Conservation (phyloP, 352 stramenopile genomes). For the Pilasporangium apinafurcum region DNA sequence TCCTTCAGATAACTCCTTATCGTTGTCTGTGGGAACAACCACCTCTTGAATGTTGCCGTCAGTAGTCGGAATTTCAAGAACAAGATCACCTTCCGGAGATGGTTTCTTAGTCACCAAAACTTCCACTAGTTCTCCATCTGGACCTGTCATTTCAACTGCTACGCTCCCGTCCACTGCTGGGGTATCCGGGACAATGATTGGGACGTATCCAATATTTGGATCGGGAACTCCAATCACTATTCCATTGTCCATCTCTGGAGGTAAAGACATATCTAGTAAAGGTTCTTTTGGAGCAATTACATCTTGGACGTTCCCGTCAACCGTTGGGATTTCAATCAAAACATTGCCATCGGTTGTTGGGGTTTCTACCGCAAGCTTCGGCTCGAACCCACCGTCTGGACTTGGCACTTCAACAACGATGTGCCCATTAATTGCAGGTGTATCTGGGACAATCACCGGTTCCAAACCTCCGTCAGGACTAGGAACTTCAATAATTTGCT, state of each 20-base stretch:
- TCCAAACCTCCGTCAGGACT: background rate
- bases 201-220: background rate
- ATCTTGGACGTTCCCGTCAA: background rate
- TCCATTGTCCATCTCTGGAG: background rate
- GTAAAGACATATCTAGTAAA: background rate
- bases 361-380: background rate
- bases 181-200: background rate
- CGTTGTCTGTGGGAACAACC: background rate
- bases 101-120: background rate
- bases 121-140: background rate
- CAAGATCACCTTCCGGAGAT: background rate
- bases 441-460: background rate
- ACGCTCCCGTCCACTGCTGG: background rate
- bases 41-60: background rate
- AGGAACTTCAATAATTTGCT: too few relatives aligned
- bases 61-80: constrained; percentile 1
- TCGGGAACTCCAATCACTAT: background rate
- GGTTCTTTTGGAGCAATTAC: too few relatives aligned
- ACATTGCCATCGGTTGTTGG: background rate
- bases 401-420: background rate
- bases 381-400: background rate
- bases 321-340: background rate
- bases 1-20: constrained; percentile 7
- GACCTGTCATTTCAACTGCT: background rate
- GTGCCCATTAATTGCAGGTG: background rate